Conservation (phyloP, 768 basidiomycete genomes). For the Cystobasidium ongulense region DNA sequence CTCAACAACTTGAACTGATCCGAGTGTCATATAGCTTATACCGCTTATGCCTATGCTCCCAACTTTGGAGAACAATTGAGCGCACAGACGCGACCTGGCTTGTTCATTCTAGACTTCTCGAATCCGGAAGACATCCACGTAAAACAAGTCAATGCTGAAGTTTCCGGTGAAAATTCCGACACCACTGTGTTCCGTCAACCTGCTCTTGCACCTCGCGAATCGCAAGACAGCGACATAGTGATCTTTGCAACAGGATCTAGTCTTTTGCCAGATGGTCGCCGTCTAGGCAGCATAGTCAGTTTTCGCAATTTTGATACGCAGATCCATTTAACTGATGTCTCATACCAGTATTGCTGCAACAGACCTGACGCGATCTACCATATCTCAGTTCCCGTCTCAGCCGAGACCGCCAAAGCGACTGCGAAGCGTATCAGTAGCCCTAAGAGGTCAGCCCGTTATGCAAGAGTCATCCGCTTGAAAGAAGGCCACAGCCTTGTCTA, state of each 20-base stretch:
- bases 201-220: constrained; percentile 49
- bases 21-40: no score
- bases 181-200: constrained; percentile 52
- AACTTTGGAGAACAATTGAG: constrained; percentile 59
- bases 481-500: constrained; percentile 49
- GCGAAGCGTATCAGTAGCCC: constrained; percentile 43
- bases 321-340: background rate
- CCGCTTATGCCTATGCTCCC: constrained; percentile 55
- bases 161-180: constrained; percentile 30
- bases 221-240: background rate
- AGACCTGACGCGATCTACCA: background rate
- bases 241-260: constrained; percentile 61
- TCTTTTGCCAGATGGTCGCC: constrained; percentile 53
- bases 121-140: constrained; percentile 24
- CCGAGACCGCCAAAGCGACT: constrained; percentile 44
- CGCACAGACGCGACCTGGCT: constrained; percentile 52
- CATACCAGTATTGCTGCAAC: constrained; percentile 2
- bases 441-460: constrained; percentile 55
- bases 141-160: constrained; percentile 21
- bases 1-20: background rate
- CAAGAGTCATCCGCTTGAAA: constrained; percentile 49
- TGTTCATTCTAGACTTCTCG: constrained; percentile 56
- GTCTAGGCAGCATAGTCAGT: constrained; percentile 50
- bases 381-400: constrained; percentile 1
- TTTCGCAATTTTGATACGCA: background rate